Percentiles rank a stretch among this genome's conserved stretches.
Evolutionary conservation across 106 monocot genomes (phyloP).

Genomic region (Apostasia shenzhenica): DNA sequence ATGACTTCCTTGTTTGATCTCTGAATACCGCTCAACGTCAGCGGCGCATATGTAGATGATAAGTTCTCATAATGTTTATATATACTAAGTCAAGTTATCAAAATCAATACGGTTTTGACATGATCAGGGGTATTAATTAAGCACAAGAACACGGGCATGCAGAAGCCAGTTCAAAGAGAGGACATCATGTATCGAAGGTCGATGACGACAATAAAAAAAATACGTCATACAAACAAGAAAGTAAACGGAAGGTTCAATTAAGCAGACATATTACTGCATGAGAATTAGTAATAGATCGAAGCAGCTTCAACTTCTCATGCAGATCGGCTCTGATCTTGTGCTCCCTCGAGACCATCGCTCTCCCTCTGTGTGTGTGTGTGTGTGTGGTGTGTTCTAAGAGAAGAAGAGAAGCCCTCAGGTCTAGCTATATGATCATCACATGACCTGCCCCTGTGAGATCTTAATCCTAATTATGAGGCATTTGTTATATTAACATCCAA

Average conservation of each 20-base stretch:
- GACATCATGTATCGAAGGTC: background rate
- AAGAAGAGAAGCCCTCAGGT: conserved; percentile 16
- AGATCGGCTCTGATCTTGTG: conserved; percentile 38
- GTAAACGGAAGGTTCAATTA: background rate
- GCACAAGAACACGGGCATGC: background rate
- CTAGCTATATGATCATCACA: conserved; percentile 22
- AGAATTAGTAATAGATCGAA: conserved; percentile 87
- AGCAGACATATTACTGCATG: conserved; percentile 53
- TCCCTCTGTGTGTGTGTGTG: conserved; percentile 18
- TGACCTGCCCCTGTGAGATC: conserved; percentile 19
- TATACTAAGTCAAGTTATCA: too few relatives aligned
- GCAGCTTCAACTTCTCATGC: conserved; percentile 90
- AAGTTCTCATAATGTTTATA: too few relatives aligned
- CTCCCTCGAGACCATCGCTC: conserved; percentile 56
- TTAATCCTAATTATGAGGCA: too few relatives aligned
- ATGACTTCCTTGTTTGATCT: too few relatives aligned
- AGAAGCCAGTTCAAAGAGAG: background rate
- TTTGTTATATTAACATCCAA: too few relatives aligned
- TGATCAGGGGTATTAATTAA: background rate
- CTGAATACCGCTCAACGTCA: too few relatives aligned
- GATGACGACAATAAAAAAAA: background rate
- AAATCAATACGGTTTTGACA: background rate
- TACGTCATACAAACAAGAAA: background rate
- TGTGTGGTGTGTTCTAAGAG: conserved; percentile 9
- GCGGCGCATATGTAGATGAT: too few relatives aligned